Evolutionary conservation across 192 early-diverging fungal species (phyloP).

Genomic region (Linnemannia exigua): DNA sequence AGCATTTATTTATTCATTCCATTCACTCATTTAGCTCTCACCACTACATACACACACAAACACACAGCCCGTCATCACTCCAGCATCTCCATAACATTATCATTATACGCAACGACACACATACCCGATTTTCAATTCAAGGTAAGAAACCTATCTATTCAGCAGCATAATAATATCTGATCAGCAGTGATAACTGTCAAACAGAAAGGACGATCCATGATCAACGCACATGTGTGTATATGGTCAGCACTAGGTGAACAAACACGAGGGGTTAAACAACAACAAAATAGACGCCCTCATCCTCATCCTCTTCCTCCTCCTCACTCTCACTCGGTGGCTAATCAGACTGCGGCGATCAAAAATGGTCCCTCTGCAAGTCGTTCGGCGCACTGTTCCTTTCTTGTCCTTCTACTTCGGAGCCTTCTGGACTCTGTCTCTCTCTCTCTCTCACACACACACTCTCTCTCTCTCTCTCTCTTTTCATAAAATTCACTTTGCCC

Average conservation of each 20-base stretch:
- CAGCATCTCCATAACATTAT: no score
- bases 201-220: no score
- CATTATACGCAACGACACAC: no score
- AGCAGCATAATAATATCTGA: background rate
- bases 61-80: background rate
- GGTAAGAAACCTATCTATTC: background rate
- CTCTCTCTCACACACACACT: no score
- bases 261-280: no score
- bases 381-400: background rate
- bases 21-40: background rate
- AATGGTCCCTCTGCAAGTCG: background rate
- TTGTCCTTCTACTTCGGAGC: background rate
- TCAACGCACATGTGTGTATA: background rate
- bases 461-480: background rate
- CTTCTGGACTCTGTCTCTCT: background rate
- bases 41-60: background rate
- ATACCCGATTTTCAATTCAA: no score
- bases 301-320: no score
- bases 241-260: no score
- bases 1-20: background rate
- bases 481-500: no score
- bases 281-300: no score
- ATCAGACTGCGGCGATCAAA: background rate
- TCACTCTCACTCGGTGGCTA: no score
- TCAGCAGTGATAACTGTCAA: background rate